A percentile compares a stretch with the other conserved stretches of the same genome.
Evolutionary conservation across 805 yeast species (phyloP).

Genomic region (Wickerhamomyces strasburgensis): DNA sequence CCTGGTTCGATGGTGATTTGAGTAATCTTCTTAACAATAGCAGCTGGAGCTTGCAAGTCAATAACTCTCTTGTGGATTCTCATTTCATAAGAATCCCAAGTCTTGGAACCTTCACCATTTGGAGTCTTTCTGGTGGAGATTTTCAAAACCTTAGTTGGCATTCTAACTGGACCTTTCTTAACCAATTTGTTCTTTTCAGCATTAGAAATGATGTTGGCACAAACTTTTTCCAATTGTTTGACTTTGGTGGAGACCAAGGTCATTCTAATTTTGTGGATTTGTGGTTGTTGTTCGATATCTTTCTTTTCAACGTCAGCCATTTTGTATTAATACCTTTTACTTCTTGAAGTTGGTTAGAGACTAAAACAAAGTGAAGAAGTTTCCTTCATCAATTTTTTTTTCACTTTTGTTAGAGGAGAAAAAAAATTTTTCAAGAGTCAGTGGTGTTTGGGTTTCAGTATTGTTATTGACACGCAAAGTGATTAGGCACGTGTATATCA

Average conservation of each 20-base stretch:
- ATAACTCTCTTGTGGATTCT: conserved; percentile 99
- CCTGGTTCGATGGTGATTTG: conserved; percentile 98
- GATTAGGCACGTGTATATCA: not conserved
- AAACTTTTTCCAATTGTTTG: conserved; percentile 95
- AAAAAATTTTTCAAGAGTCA: conserved; percentile 17
- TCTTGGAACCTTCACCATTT: conserved; percentile 99
- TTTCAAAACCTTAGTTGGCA: conserved; percentile 98
- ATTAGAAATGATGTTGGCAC: conserved; percentile 81
- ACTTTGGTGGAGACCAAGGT: conserved; percentile 98
- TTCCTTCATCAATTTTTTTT: conserved; percentile 8
- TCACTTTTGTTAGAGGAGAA: conserved; percentile 4
- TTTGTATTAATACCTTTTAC: conserved; percentile 39
- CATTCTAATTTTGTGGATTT: conserved; percentile 96
- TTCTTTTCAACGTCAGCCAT: conserved; percentile 86
- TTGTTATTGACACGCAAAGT: not conserved
- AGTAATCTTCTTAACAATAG: conserved; percentile 89
- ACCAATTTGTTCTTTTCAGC: conserved; percentile 77
- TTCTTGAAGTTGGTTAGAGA: conserved; percentile 25
- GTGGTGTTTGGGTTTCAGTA: conserved; percentile 18
- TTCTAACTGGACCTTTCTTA: conserved; percentile 99
- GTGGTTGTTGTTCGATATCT: conserved; percentile 76
- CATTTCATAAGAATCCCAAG: conserved; percentile 99
- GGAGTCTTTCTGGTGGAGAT: conserved; percentile 99
- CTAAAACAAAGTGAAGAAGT: conserved; percentile 1
- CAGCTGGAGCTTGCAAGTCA: conserved; percentile 96